Conservation (phyloP, 108 stramenopile genomes). For the Cyclotella baltica region DNA sequence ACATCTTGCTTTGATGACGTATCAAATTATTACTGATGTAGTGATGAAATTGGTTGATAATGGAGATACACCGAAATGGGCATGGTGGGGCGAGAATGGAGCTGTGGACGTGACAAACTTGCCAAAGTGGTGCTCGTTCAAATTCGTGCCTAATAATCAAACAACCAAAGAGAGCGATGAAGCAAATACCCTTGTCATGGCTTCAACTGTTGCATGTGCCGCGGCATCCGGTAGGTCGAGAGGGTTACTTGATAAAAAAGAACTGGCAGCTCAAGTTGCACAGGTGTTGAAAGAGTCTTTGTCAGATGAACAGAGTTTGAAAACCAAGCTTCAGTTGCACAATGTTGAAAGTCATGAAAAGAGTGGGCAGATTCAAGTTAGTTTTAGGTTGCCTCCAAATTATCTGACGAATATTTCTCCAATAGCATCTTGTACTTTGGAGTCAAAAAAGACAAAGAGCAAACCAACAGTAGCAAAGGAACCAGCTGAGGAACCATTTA, state of each 20-base stretch:
- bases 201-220: slow-evolving; percentile 64
- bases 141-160: slow-evolving; percentile 39
- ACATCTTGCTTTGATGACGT: slow-evolving; percentile 20
- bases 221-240: slow-evolving; percentile 65
- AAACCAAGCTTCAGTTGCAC: slow-evolving; percentile 4
- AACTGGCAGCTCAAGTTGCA: slow-evolving; percentile 45
- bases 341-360: slow-evolving; percentile 44
- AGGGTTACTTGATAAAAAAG: slow-evolving; percentile 44
- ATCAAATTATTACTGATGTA: slow-evolving; percentile 38
- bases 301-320: not conserved
- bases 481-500: slow-evolving; percentile 24
- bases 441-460: not conserved
- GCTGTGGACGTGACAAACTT: slow-evolving; percentile 1
- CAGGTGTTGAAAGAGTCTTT: slow-evolving; percentile 24
- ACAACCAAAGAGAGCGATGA: slow-evolving; percentile 13
- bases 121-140: slow-evolving; percentile 56
- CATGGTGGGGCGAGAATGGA: slow-evolving; percentile 35
- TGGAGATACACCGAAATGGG: slow-evolving; percentile 22
- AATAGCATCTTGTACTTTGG: not conserved
- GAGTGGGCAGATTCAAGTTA: slow-evolving; percentile 58
- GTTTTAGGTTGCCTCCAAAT: slow-evolving; percentile 10
- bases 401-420: slow-evolving; percentile 4
- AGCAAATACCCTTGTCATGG: slow-evolving; percentile 24
- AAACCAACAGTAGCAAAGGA: not conserved
- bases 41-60: slow-evolving; percentile 16